These are phyloP conservation scores for Babesia bovis DNA, from an alignment of 169 alveolate species.

Conservation along the genomic window DNA sequence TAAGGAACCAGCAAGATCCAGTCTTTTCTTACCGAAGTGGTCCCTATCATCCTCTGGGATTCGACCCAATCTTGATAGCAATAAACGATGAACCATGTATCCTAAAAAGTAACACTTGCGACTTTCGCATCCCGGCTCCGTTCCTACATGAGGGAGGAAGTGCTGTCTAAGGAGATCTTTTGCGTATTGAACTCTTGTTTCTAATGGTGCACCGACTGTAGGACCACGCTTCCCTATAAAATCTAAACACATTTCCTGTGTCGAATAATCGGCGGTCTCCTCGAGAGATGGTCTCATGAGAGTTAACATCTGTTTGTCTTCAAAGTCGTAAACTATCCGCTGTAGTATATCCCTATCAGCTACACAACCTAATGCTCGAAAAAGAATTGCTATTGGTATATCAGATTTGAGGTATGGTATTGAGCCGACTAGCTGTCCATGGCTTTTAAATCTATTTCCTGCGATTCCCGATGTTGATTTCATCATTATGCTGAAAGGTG, in stretches of 20 bases:
- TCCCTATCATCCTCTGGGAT: constrained; percentile 99
- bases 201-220: constrained; percentile 90
- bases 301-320: constrained; percentile 95
- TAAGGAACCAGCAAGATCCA: constrained; percentile 98
- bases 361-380: constrained; percentile 96
- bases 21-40: constrained; percentile 99
- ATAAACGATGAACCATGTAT: constrained; percentile 96
- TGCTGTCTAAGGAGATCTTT: constrained; percentile 93
- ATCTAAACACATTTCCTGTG: constrained; percentile 90
- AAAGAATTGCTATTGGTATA: constrained; percentile 94
- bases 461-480: constrained; percentile 70
- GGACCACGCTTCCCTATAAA: constrained; percentile 94
- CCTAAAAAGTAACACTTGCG: constrained; percentile 98
- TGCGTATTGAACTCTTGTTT: constrained; percentile 92
- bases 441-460: constrained; percentile 72
- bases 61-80: constrained; percentile 96
- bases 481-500: constrained; percentile 89
- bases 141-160: constrained; percentile 98
- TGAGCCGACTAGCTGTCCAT: constrained; percentile 94
- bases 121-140: constrained; percentile 88
- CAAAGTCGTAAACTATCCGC: constrained; percentile 90
- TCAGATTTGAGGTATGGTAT: constrained; percentile 94
- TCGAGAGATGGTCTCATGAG: constrained; percentile 93
- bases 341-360: constrained; percentile 88
- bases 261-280: constrained; percentile 90